Evolutionary conservation across 2,329 filamentous ascomycete genomes (phyloP).

Genomic region (Colletotrichum sp.): DNA sequence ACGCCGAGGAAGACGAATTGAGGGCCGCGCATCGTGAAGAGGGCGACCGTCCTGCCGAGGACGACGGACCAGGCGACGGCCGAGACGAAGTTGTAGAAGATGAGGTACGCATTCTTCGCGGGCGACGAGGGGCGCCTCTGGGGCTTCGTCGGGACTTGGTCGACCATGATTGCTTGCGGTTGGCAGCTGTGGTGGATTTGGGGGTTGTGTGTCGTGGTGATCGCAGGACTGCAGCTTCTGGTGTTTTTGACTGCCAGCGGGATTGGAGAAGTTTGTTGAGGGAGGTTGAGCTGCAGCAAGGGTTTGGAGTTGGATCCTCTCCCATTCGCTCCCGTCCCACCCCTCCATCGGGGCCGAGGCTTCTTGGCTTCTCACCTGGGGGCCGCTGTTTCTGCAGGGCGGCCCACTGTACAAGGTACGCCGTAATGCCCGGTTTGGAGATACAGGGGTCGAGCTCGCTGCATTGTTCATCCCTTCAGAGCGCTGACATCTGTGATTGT

Average conservation of each 20-base stretch:
- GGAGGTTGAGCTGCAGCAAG: constrained; percentile 20
- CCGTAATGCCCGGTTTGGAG: neutral
- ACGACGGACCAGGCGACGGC: constrained; percentile 80
- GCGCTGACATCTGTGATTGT: neutral
- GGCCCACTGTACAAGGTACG: constrained; percentile 8
- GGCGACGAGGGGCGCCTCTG: constrained; percentile 37
- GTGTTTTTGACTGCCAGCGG: neutral
- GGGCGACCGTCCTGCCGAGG: constrained; percentile 67
- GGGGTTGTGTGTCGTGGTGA: neutral
- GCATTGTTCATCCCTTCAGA: neutral
- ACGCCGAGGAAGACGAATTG: constrained; percentile 64
- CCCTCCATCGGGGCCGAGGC: constrained; percentile 10
- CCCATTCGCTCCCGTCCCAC: neutral
- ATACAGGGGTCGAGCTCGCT: neutral
- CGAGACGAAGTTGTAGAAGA: constrained; percentile 84
- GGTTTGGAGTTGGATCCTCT: neutral
- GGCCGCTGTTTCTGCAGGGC: neutral
- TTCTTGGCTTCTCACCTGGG: neutral
- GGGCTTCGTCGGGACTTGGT: constrained; percentile 22
- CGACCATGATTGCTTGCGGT: constrained; percentile 12
- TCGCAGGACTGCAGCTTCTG: neutral
- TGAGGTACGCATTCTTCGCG: constrained; percentile 72
- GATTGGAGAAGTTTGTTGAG: constrained; percentile 15
- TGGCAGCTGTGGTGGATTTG: neutral
- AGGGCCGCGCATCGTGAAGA: constrained; percentile 61